Conservation (phyloP, 2,329 filamentous ascomycete genomes). For the Pseudogymnoascus sp. region DNA sequence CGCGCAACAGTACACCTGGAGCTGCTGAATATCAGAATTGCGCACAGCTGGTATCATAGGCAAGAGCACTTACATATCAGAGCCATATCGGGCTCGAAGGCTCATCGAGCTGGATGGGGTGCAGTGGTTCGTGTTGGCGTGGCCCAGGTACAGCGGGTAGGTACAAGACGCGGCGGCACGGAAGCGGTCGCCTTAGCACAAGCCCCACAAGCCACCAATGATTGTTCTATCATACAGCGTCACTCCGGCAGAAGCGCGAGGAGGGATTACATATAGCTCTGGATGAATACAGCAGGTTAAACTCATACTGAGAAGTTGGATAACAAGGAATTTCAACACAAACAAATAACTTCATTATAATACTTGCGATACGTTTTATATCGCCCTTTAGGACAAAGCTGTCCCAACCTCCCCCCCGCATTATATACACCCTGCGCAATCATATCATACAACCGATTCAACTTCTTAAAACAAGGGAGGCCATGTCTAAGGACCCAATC, state of each 20-base stretch:
- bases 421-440: neutral
- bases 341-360: neutral
- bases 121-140: neutral
- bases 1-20: constrained; percentile 60
- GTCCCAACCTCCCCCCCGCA: neutral
- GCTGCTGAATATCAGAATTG: constrained; percentile 25
- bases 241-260: no score
- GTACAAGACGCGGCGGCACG: neutral
- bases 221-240: constrained; percentile 8
- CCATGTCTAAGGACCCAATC: constrained; percentile 53
- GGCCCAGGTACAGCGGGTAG: neutral
- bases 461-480: neutral
- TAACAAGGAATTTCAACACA: neutral
- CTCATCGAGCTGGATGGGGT: constrained; percentile 1
- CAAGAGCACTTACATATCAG: constrained; percentile 11
- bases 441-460: constrained; percentile 4
- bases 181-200: constrained; percentile 3
- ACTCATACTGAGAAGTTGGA: neutral
- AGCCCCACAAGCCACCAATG: constrained; percentile 2
- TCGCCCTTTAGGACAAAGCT: neutral
- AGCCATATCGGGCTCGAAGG: constrained; percentile 13
- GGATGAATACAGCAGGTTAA: no score
- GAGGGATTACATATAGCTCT: no score
- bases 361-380: constrained; percentile 2
- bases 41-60: neutral